phyloP scores from a whole-genome alignment of 2,329 filamentous ascomycete species.

The Fonsecaea nubica region DNA sequence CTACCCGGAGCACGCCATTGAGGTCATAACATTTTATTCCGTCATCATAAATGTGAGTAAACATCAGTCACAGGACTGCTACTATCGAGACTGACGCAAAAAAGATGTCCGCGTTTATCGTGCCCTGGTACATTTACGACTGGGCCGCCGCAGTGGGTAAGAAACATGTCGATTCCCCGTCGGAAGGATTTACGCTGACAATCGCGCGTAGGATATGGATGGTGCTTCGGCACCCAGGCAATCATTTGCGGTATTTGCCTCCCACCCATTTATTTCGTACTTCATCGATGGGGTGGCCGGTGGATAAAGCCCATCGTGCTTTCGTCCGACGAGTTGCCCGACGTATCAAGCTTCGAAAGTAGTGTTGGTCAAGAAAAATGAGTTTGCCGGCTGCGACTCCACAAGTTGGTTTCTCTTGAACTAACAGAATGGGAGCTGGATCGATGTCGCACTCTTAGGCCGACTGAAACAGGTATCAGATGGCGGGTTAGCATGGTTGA shows the following conservation, averaged over 20 bases:
- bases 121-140: slow-evolving; percentile 26
- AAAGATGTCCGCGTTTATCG: slow-evolving; percentile 27
- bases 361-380: neutral
- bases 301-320: slow-evolving; percentile 22
- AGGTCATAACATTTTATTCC: slow-evolving; percentile 28
- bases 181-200: neutral
- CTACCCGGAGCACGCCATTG: slow-evolving; percentile 25
- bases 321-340: slow-evolving; percentile 10
- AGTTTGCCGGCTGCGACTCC: neutral
- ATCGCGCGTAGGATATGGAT: slow-evolving; percentile 18
- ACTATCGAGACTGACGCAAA: neutral
- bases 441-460: neutral
- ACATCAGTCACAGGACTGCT: neutral
- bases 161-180: neutral
- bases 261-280: slow-evolving; percentile 17
- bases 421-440: neutral
- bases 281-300: slow-evolving; percentile 13
- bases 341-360: neutral
- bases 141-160: slow-evolving; percentile 23
- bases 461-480: too few relatives aligned
- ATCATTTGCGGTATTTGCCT: slow-evolving; percentile 19
- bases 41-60: slow-evolving; percentile 27
- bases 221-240: slow-evolving; percentile 22
- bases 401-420: neutral
- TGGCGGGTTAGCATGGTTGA: neutral